Evolutionary conservation across 2,329 filamentous ascomycete species (phyloP).

Genomic region (Iodosphaeria phyllophila): DNA sequence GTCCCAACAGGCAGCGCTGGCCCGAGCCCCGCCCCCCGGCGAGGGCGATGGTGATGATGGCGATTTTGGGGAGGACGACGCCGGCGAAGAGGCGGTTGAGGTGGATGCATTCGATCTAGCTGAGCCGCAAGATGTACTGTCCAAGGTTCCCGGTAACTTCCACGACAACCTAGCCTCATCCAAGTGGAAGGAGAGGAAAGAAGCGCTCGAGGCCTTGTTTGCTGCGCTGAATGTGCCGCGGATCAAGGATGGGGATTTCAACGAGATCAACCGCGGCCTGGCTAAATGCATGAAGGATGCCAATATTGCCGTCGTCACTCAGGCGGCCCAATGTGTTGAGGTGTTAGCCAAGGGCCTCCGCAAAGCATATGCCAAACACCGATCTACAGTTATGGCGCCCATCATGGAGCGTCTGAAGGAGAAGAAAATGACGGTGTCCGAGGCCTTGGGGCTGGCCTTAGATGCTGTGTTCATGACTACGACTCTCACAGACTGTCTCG

Average conservation of each 20-base stretch:
- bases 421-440: constrained; percentile 79
- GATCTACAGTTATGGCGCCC: constrained; percentile 61
- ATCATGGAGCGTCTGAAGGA: constrained; percentile 95
- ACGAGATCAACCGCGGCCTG: constrained; percentile 64
- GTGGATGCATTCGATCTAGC: constrained; percentile 68
- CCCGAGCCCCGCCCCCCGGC: constrained; percentile 42
- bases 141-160: constrained; percentile 68
- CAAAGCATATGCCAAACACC: constrained; percentile 61
- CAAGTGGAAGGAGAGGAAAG: constrained; percentile 98
- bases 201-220: constrained; percentile 70
- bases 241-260: constrained; percentile 81
- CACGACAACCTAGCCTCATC: constrained; percentile 69
- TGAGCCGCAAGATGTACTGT: constrained; percentile 71
- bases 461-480: constrained; percentile 52
- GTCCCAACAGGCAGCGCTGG: constrained; percentile 73
- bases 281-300: constrained; percentile 99
- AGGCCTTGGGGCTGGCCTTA: constrained; percentile 70
- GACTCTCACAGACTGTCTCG: constrained; percentile 66
- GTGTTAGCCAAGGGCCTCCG: constrained; percentile 72
- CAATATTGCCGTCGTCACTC: constrained; percentile 84
- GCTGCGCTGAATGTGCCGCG: constrained; percentile 63
- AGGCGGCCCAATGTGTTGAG: constrained; percentile 86
- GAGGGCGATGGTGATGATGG: constrained; percentile 38
- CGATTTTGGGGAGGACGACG: constrained; percentile 36
- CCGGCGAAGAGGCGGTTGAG: constrained; percentile 45